Base-by-base conservation (phyloP, 805 yeast species). In the Starmera caribaea region DNA sequence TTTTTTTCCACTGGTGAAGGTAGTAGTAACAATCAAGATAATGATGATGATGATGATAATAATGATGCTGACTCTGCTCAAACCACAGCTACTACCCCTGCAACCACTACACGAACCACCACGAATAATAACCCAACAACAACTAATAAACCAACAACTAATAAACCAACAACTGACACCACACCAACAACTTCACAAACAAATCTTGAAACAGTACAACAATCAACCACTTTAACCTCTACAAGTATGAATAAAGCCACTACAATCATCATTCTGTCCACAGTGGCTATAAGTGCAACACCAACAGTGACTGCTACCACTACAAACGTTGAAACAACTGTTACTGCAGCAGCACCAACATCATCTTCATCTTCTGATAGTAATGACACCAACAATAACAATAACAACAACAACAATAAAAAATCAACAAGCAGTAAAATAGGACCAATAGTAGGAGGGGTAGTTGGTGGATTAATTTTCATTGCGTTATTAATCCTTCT, bases 391-490 rank as follows among this genome's bases (percentile, higher is more conserved):
- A 35, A 33, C 14, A 46, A 41, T 14, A 9, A 26, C 4, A n/a
- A 13, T 7, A 9, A 9, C 8, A n/a, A 13, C 13, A 10, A 11
- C 8, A 7, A 16, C 13, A 21, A 17, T 3, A 12, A 17, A 34
- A 43, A 28, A 29, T 8, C 33, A 49, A 43, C 54, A 32, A 42
- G 47, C 49, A 37, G 45, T 48, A 46, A 65, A 49, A 59, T 61
- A 44, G 82, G 81, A 3, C 79, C 81, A 16, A 76, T 75, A 29
- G 80, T 76, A 8, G 82, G 82, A 37, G 78, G 79, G 38, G 81
- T 73, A 3, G 74, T 71, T 12, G 82, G 82, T 16, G 77, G 74
- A 17, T 60, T 74, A 12, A 71, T 55, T 13, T 76, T 74, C 24
- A 57, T 74, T 1, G 63, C 63, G 4, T 56, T 60, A 3, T 41